These are phyloP conservation scores for Xanthoconium purpureum DNA, from an alignment of 768 basidiomycete genomes.

Conservation along the genomic window DNA sequence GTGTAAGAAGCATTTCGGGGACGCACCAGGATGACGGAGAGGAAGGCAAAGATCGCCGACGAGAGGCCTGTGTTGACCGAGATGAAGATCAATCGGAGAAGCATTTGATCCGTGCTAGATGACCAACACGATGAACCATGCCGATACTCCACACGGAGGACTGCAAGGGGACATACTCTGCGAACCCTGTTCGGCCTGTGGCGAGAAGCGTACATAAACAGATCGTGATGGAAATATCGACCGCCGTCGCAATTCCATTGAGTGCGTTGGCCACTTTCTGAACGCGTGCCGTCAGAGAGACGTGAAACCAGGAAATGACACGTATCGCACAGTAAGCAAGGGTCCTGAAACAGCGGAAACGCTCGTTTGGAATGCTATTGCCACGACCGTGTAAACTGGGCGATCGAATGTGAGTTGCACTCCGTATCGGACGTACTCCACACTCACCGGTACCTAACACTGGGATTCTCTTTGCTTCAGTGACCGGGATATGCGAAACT, in stretches of 20 bases:
- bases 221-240: slow-evolving; percentile 22
- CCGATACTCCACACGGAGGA: neutral
- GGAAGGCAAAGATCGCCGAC: slow-evolving; percentile 20
- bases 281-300: slow-evolving; percentile 2
- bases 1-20: neutral
- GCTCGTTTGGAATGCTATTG: slow-evolving; percentile 15
- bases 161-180: slow-evolving; percentile 10
- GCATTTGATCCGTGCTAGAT: slow-evolving; percentile 24
- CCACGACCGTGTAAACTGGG: slow-evolving; percentile 16
- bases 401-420: slow-evolving; percentile 2
- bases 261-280: slow-evolving; percentile 16
- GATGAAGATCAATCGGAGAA: slow-evolving; percentile 25
- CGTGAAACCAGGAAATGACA: neutral
- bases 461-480: slow-evolving; percentile 5
- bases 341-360: slow-evolving; percentile 16
- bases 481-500: neutral
- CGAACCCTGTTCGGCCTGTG: slow-evolving; percentile 25
- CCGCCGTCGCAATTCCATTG: slow-evolving; percentile 13
- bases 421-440: neutral
- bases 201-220: slow-evolving; percentile 20
- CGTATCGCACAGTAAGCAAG: slow-evolving; percentile 15
- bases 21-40: slow-evolving; percentile 21
- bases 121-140: neutral
- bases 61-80: slow-evolving; percentile 26
- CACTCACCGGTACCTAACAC: slow-evolving; percentile 18